Base-by-base conservation (phyloP, 805 yeast genomes). In the Zygotorulaspora florentina region DNA sequence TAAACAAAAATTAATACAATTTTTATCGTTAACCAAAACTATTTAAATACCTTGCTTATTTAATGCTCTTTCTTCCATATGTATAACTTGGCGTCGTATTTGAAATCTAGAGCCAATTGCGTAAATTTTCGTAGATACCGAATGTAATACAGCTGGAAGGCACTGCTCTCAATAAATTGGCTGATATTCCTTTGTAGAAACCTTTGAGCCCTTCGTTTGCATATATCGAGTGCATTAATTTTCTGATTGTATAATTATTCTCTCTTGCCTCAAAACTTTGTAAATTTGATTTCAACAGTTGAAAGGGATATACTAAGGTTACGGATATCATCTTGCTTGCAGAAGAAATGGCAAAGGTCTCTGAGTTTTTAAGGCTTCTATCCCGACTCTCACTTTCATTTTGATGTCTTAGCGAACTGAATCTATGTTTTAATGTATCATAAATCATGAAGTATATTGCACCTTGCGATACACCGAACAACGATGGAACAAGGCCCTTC, bases 111-210 rank as follows among this genome's bases (percentile, higher is more conserved):
- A 60, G 36, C 38, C 53, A 35, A 36, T 58, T 60, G 42, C 68
- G 74, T 51, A 78, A 69, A 33, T 75, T 71, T 61, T 93, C 99
- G 58, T 93, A 93, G 4, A 85, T 85, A 4, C 85, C 72, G 61
- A 93, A 88, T 0, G 98, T 93, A 10, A 90, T 77, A 59, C 96
- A 86, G 3, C 97, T 90, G 1, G 96, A 89, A 0, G 99, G 99
- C 3, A 93, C 74, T 0, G 91, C 96, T 39, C 98, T 71, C 1
- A 86, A 47, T 13, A 91, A 60, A 52, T 89, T 90, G 1, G 96
- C 84, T 1, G 79, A 67, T 13, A 93, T 65, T 0, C 99, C 99
- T 54, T 85, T 83, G 63, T 93, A 93, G 50, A 90, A 84, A 0
- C 89, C 96, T 10, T 57, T 50, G 3, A 77, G 9, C 0, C 93